Base-by-base conservation (phyloP, 1,284 basidiomycete genomes). In the Ganoderma resinaceum region DNA sequence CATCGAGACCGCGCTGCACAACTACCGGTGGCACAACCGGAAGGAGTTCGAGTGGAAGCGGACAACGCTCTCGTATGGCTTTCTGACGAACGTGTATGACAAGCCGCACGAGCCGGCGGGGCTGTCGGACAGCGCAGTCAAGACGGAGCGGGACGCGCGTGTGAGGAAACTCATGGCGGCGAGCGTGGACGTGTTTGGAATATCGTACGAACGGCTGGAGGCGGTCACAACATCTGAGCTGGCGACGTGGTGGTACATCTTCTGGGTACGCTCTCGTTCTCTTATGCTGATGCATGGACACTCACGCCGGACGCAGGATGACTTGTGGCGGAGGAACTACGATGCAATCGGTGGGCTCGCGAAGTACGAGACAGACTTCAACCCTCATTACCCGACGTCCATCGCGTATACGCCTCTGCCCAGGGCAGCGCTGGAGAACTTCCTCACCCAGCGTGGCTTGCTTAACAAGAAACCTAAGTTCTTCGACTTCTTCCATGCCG, bases 181-280 rank as follows among this genome's bases (percentile, higher is more conserved):
- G 12, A 88, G 84, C 74, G 82, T 86, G 67, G 80, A 78, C 33
- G 81, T 86, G 0, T 84, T 94, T 55, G 79, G 78, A 64, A 80
- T 84, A n/a, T 85, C 89, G 12, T 88, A 91, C 76, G 85, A 88
- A 63, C 84, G 93, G 31, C 81, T 90, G 68, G 73, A 79, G 9
- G 82, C 82, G n/a, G 88, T 92, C 52, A 82, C 87, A 1, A 76
- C 75, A 0, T 85, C 85, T 0, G 82, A 85, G 70, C 79, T 88
- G 0, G 81, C 87, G n/a, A 86, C 87, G 1, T 95, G 92, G 90
- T 95, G 94, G 93, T 95, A 91, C 77, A 84, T 94, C 9, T 88
- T 93, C 74, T 95, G 92, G 89, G 92, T 93, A 69, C 74, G 88
- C 37, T 38, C n/a, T 14, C 37, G 37, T 29, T 7, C 3, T 35